These are phyloP conservation scores for Pyrus pyrifolia DNA, from an alignment of 306 rosid species.

Conservation along the genomic window DNA sequence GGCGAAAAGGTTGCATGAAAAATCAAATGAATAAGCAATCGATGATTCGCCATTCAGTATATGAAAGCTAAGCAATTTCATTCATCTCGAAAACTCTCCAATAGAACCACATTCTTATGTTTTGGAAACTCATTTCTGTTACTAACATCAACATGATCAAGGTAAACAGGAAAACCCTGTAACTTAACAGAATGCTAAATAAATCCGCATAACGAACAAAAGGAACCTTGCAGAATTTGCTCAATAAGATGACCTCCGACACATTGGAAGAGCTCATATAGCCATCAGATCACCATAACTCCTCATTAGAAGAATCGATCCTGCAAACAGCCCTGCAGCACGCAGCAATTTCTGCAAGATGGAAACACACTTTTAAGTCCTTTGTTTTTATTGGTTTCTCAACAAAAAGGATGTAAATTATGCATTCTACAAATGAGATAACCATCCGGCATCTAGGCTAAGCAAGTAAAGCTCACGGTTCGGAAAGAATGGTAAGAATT, in stretches of 20 bases:
- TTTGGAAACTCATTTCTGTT: neutral
- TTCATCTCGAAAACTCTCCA: neutral
- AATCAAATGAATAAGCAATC: neutral
- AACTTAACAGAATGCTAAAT: neutral
- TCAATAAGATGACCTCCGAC: neutral
- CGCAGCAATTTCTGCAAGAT: constrained; percentile 73
- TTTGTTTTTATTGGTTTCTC: neutral
- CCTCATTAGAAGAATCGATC: constrained; percentile 65
- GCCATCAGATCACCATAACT: constrained; percentile 85
- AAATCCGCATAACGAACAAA: neutral
- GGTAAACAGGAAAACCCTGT: neutral
- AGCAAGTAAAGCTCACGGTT: neutral
- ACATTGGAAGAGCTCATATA: constrained; percentile 32
- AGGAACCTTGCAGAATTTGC: neutral
- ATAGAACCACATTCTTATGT: neutral
- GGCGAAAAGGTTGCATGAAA: neutral
- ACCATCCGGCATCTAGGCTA: neutral
- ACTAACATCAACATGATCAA: neutral
- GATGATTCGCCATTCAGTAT: neutral
- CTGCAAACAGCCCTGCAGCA: constrained; percentile 67
- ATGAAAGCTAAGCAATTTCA: neutral
- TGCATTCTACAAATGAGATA: neutral
- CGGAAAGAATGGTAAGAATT: neutral
- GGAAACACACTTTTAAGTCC: neutral
- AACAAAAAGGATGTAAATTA: neutral